Base-by-base conservation (phyloP, 176 grass and related monocot genomes). In the Areca catechu region DNA sequence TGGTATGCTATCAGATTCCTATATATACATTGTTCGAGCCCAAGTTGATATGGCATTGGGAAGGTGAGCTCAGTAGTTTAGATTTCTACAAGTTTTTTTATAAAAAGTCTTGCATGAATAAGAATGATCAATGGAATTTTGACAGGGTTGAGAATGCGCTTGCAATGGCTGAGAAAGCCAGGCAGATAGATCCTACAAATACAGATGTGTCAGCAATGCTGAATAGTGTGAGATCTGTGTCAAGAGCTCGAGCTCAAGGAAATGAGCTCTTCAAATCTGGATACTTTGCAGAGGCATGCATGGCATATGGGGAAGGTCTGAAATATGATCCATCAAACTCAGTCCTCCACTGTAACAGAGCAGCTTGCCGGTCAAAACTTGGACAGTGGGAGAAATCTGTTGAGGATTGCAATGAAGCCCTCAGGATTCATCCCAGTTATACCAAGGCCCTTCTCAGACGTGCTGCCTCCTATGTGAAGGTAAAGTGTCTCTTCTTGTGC, bases 391-490 rank as follows among this genome's bases (percentile, higher is more conserved):
- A 67, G 51, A 54, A 54, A 5, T 34, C 64, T 20, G 9, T 67
- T 20, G 50, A 67, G n/a, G 64, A 54, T 30, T 67, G 64, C 51
- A 67, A 67, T 18, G 22, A 34, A 54, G 64, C 64, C 10, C 51
- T 67, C 51, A 29, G 21, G 54, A 54, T 67, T 24, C 64, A 54
- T 16, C 64, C 64, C 9, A 67, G 20, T 29, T 66, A 67, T 4
- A 54, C 25, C 17, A 67, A 67, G 18, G 64, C 64, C 34, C 64
- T 55, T 29, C 64, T 67, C 24, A 27, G 64, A 20, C 64, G 24
- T 4, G 64, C 64, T 7, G 64, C 53, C 24, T 67, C 64, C 64
- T 34, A 67, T 54, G 50, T 25, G 24, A 67, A 67, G 64, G 64
- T 67, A n/a, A 54, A 51, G 2, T 43, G 9, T 37, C 7, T 3